These are phyloP conservation scores for Sistotremastrum niveocremeum DNA, from an alignment of 768 basidiomycete genomes.

Conservation along the genomic window DNA sequence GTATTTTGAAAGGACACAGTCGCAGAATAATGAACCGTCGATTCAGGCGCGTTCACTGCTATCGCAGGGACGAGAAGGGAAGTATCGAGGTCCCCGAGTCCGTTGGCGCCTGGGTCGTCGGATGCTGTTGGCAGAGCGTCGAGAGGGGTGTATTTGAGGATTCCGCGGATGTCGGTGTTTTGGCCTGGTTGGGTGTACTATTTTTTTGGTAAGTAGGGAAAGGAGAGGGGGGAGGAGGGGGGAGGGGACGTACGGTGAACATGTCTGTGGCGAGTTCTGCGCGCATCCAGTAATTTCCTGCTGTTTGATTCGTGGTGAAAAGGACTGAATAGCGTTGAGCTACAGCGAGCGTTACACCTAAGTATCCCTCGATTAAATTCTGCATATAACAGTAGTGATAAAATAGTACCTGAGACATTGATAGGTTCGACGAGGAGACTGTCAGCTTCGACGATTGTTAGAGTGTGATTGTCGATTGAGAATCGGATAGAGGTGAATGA, in stretches of 20 bases:
- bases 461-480: slow-evolving; percentile 31
- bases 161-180: slow-evolving; percentile 2
- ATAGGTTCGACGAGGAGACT: slow-evolving; percentile 29
- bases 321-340: slow-evolving; percentile 41
- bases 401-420: slow-evolving; percentile 18
- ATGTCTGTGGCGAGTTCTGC: slow-evolving; percentile 23
- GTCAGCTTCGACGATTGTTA: slow-evolving; percentile 36
- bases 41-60: slow-evolving; percentile 2
- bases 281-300: slow-evolving; percentile 25
- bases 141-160: slow-evolving; percentile 3
- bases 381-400: no score
- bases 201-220: neutral
- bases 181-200: neutral
- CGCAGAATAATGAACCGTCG: neutral
- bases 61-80: neutral
- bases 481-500: slow-evolving; percentile 32
- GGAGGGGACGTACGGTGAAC: slow-evolving; percentile 12
- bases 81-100: neutral
- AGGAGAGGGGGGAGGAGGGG: neutral
- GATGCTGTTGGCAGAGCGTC: neutral
- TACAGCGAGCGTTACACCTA: slow-evolving; percentile 27
- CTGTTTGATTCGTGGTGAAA: slow-evolving; percentile 26
- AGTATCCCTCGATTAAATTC: no score
- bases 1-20: slow-evolving; percentile 14
- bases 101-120: neutral